Conservation (phyloP, 495 filamentous ascomycete species). For the Chaetomium fimeti region DNA sequence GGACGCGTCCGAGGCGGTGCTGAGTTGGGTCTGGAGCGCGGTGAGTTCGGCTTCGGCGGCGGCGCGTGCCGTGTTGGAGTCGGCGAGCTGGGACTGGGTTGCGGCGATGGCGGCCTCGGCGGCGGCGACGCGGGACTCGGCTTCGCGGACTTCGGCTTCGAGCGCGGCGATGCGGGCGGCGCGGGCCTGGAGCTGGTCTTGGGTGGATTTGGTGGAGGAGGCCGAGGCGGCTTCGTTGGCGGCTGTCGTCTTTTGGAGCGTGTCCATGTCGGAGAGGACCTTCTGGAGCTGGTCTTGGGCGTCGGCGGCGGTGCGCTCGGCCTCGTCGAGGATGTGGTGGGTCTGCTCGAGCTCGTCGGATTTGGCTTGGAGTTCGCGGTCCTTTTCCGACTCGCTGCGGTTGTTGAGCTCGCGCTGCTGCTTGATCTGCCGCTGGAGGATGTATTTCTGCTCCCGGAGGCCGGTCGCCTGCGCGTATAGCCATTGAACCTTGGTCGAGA, state of each 20-base stretch:
- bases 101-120: slow-evolving; percentile 25
- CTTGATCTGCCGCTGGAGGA: slow-evolving; percentile 82
- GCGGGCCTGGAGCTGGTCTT: slow-evolving; percentile 53
- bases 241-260: slow-evolving; percentile 38
- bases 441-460: slow-evolving; percentile 80
- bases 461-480: slow-evolving; percentile 62
- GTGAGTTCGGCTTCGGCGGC: slow-evolving; percentile 34
- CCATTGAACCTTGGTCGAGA: slow-evolving; percentile 73
- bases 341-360: slow-evolving; percentile 55
- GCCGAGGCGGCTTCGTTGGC: slow-evolving; percentile 39
- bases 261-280: slow-evolving; percentile 55
- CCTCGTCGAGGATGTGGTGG: slow-evolving; percentile 48
- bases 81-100: slow-evolving; percentile 24
- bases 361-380: slow-evolving; percentile 51
- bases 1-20: slow-evolving; percentile 11
- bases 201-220: slow-evolving; percentile 38
- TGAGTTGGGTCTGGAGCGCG: slow-evolving; percentile 26
- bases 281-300: slow-evolving; percentile 47
- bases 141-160: slow-evolving; percentile 43
- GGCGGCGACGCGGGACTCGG: slow-evolving; percentile 42
- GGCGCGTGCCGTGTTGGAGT: slow-evolving; percentile 21
- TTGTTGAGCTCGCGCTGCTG: slow-evolving; percentile 87
- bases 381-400: slow-evolving; percentile 60
- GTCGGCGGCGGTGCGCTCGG: slow-evolving; percentile 49
- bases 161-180: slow-evolving; percentile 50